These are phyloP conservation scores for Hypoxylon subgilvum DNA, from an alignment of 495 filamentous ascomycete species.

Conservation along the genomic window DNA sequence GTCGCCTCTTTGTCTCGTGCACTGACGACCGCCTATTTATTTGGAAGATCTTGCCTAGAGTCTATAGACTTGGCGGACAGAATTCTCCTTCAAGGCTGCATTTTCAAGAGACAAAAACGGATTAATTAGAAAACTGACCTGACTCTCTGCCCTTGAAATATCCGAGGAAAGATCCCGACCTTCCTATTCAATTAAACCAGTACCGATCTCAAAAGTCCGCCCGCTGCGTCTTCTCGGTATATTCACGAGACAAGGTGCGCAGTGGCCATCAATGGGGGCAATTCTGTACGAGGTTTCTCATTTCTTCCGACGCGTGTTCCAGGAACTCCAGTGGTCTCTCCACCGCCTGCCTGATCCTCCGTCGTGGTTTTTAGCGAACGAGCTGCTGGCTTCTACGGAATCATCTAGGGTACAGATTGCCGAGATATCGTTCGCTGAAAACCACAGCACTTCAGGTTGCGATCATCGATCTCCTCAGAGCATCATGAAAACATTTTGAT, in stretches of 20 bases:
- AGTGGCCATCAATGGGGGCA: conserved; percentile 29
- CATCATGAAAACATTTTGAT: neutral
- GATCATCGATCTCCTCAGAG: too few relatives aligned
- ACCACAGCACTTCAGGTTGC: neutral
- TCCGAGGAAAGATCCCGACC: neutral
- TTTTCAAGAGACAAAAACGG: too few relatives aligned
- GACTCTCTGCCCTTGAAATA: neutral
- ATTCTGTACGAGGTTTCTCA: neutral
- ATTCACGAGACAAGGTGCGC: conserved; percentile 34
- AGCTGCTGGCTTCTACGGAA: neutral
- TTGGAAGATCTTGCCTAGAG: too few relatives aligned
- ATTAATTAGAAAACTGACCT: too few relatives aligned
- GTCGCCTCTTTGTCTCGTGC: too few relatives aligned
- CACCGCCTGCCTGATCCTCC: conserved; percentile 4
- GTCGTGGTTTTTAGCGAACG: conserved; percentile 11
- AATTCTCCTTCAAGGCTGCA: too few relatives aligned
- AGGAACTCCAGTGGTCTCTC: conserved; percentile 19
- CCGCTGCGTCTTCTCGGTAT: neutral
- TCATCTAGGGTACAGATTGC: too few relatives aligned
- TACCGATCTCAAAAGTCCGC: neutral
- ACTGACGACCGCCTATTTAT: too few relatives aligned
- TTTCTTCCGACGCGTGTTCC: too few relatives aligned
- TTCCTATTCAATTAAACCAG: neutral
- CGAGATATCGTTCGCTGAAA: too few relatives aligned
- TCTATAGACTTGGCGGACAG: too few relatives aligned